Base-by-base conservation (phyloP, 2,329 filamentous ascomycete genomes). In the Microsporum audouinii region DNA sequence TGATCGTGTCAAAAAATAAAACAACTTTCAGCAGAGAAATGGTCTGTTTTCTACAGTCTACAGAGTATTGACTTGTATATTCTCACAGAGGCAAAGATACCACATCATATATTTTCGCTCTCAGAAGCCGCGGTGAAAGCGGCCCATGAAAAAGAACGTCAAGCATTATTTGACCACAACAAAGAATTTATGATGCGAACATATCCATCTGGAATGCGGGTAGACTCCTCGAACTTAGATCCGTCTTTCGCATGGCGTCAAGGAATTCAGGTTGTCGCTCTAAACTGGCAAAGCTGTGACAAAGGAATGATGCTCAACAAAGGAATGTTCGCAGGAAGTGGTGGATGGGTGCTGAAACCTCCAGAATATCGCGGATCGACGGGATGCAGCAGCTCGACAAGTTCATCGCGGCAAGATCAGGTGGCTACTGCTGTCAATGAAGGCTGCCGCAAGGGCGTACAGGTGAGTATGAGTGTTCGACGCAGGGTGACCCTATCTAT, bases 231-330 rank as follows among this genome's bases (percentile, higher is more conserved):
- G 0, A 97, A 96, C 70, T 79, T 95, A 10, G 89, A 96, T 66
- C 91, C 92, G 3, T 83, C 85, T 0, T 80, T 87, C 2, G 94
- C 91, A 73, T 96, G 91, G 91, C 82, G 89, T 36, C 86, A 89
- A 65, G 91, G 91, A 12, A 87, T 95, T 2, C 91, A 96, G 73
- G 87, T 96, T 67, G 90, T 95, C 1, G 91, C 91, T 0, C 78
- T 97, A 63, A 96, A 96, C 75, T 97, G 91, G 89, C 91, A 97
- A 73, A 87, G 86, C 63, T 86, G 88, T 73, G 91, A 96, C 69
- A 87, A 89, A 67, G 91, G 89, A 36, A 95, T 95, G 86, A 96
- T 96, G 92, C 81, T 96, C 12, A 96, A 96, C 70, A 86, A 94
- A 70, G 91, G 84, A 67, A 94, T 95, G 89, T 96, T 96, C 73